Conservation (phyloP, 2,329 filamentous ascomycete species). For the Aspergillus oerlinghausenensis region DNA sequence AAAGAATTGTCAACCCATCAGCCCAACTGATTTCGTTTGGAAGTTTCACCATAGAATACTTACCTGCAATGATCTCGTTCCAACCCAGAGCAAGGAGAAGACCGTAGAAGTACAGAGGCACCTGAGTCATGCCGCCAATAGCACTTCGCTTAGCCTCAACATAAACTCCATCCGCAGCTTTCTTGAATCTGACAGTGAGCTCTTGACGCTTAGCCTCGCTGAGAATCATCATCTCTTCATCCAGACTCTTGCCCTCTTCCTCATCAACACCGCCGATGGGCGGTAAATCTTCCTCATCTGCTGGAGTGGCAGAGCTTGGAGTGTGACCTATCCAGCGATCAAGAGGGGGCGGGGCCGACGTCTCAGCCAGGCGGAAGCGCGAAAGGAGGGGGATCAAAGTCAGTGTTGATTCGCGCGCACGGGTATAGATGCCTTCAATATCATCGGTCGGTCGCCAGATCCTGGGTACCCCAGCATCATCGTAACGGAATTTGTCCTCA, state of each 20-base stretch:
- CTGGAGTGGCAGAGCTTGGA: conserved; percentile 67
- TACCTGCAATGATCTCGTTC: conserved; percentile 96
- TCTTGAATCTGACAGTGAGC: conserved; percentile 92
- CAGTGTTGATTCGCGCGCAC: conserved; percentile 85
- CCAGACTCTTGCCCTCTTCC: conserved; percentile 86
- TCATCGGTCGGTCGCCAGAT: conserved; percentile 97
- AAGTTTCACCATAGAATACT: conserved; percentile 33
- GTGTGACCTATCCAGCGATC: conserved; percentile 76
- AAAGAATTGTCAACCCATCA: conserved; percentile 3
- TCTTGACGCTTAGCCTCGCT: conserved; percentile 87
- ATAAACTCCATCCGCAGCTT: conserved; percentile 95
- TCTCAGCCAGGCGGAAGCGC: conserved; percentile 72
- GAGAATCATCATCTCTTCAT: conserved; percentile 95
- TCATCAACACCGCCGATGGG: conserved; percentile 94
- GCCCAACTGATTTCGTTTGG: background rate
- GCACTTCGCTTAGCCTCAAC: conserved; percentile 97
- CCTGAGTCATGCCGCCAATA: conserved; percentile 89
- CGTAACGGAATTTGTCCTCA: conserved; percentile 98
- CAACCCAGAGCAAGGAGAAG: conserved; percentile 87
- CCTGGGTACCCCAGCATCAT: conserved; percentile 86
- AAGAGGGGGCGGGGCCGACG: conserved; percentile 73
- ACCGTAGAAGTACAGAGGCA: conserved; percentile 92
- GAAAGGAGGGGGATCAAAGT: conserved; percentile 85
- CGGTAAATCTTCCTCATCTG: conserved; percentile 82
- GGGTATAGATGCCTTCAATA: conserved; percentile 92